Evolutionary conservation across 805 yeast species (phyloP).

Genomic region (Lachancea lanzarotensis): DNA sequence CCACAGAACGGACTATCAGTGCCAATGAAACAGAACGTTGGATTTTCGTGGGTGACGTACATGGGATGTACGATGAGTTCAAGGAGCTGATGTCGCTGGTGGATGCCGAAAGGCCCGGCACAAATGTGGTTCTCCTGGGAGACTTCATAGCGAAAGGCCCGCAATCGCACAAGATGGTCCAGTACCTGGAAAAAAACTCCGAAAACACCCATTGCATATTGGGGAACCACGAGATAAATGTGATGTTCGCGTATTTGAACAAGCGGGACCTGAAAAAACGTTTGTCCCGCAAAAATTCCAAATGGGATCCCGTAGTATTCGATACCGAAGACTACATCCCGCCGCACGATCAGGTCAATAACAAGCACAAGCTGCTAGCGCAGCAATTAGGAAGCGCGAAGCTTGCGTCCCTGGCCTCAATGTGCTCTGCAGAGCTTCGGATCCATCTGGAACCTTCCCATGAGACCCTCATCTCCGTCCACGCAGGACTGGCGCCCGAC

Average conservation of each 20-base stretch:
- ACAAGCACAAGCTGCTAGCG: constrained; percentile 18
- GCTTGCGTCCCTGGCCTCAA: constrained; percentile 15
- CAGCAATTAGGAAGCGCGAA: constrained; percentile 17
- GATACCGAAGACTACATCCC: constrained; percentile 14
- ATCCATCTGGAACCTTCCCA: constrained; percentile 11
- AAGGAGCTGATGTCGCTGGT: constrained; percentile 44
- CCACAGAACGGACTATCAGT: constrained; percentile 1
- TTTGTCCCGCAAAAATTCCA: constrained; percentile 18
- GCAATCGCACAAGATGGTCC: constrained; percentile 60
- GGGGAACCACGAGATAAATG: constrained; percentile 83
- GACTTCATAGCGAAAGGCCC: constrained; percentile 85
- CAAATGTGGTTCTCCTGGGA: constrained; percentile 52
- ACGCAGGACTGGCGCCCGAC: constrained; percentile 77
- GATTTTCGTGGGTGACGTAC: constrained; percentile 80
- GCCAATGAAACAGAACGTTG: constrained; percentile 34
- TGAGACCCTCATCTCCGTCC: constrained; percentile 48
- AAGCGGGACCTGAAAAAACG: constrained; percentile 31
- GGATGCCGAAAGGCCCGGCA: constrained; percentile 36
- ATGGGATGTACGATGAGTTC: constrained; percentile 63
- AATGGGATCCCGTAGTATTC: constrained; percentile 14
- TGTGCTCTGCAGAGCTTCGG: constrained; percentile 19
- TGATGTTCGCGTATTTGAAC: constrained; percentile 53
- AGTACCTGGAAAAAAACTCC: constrained; percentile 51
- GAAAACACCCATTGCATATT: constrained; percentile 57
- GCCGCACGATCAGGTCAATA: constrained; percentile 16